These are phyloP conservation scores for Phyllosticta paracitricarpa DNA, from an alignment of 2,329 filamentous ascomycete species.

Conservation along the genomic window DNA sequence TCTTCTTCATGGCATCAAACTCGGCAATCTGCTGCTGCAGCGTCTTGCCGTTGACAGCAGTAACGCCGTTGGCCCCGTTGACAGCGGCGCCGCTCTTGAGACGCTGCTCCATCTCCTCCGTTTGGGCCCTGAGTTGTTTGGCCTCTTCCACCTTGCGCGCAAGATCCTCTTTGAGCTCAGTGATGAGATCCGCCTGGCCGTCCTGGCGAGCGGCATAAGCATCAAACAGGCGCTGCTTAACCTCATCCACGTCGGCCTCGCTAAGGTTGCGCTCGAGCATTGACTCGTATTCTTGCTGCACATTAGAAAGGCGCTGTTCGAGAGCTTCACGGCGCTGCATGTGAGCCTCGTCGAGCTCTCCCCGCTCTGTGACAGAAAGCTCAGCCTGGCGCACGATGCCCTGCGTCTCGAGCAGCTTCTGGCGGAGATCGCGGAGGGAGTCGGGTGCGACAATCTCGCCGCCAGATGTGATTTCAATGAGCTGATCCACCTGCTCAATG, in stretches of 20 bases:
- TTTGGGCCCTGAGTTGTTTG: conserved; percentile 64
- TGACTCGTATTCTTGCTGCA: conserved; percentile 78
- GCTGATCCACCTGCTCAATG: conserved; percentile 70
- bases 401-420: conserved; percentile 78
- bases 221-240: conserved; percentile 70
- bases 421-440: conserved; percentile 65
- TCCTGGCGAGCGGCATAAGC: conserved; percentile 68
- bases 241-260: conserved; percentile 69
- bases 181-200: conserved; percentile 60
- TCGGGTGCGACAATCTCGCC: conserved; percentile 76
- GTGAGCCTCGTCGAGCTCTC: conserved; percentile 52
- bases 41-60: conserved; percentile 64
- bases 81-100: conserved; percentile 51
- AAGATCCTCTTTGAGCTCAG: conserved; percentile 68
- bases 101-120: conserved; percentile 69
- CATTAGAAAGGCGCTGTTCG: conserved; percentile 60
- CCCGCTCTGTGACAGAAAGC: conserved; percentile 65
- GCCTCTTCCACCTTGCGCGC: conserved; percentile 72
- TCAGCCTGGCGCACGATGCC: conserved; percentile 89
- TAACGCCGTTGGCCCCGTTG: conserved; percentile 48
- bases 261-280: conserved; percentile 69
- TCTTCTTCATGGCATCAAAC: conserved; percentile 99
- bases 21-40: conserved; percentile 96
- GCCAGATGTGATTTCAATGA: conserved; percentile 65
- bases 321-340: conserved; percentile 61